phyloP scores from a whole-genome alignment of 768 basidiomycete species.

The Wakefieldia striispora region DNA sequence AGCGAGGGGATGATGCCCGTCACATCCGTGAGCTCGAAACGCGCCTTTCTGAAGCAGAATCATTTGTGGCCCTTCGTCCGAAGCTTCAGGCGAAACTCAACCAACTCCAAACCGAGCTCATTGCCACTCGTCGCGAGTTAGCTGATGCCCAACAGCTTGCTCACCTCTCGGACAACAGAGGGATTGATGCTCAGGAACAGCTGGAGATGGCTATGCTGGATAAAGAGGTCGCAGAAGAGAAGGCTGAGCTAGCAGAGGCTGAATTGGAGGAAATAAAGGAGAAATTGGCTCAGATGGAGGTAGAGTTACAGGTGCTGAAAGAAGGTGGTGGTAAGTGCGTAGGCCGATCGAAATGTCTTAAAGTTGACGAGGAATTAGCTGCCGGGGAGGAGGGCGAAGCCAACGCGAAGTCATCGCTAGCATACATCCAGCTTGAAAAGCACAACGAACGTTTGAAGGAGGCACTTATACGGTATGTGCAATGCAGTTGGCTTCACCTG shows the following conservation, averaged over 20 bases:
- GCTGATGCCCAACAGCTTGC: conserved; percentile 76
- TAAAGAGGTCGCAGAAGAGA: conserved; percentile 95
- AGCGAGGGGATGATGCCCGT: conserved; percentile 83
- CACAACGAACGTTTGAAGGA: conserved; percentile 96
- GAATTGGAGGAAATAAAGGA: conserved; percentile 83
- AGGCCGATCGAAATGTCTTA: background rate
- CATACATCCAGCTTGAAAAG: conserved; percentile 87
- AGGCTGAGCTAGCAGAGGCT: conserved; percentile 72
- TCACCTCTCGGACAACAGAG: conserved; percentile 63
- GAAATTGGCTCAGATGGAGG: conserved; percentile 71
- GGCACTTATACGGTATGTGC: conserved; percentile 73
- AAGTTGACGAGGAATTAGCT: conserved; percentile 14
- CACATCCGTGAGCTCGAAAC: conserved; percentile 82
- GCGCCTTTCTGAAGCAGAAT: conserved; percentile 80
- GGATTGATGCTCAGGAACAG: conserved; percentile 82
- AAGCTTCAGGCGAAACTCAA: conserved; percentile 89
- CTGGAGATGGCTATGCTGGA: conserved; percentile 95
- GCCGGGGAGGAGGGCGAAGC: conserved; percentile 30
- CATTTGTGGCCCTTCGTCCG: conserved; percentile 79
- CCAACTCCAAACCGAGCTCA: conserved; percentile 76
- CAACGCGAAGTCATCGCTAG: conserved; percentile 55
- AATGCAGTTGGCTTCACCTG: background rate
- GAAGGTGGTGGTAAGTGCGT: conserved; percentile 43
- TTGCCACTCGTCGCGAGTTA: conserved; percentile 69
- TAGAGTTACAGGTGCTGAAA: conserved; percentile 79